phyloP scores from a whole-genome alignment of 108 stramenopile genomes.

The Mediolabrus comicus region DNA sequence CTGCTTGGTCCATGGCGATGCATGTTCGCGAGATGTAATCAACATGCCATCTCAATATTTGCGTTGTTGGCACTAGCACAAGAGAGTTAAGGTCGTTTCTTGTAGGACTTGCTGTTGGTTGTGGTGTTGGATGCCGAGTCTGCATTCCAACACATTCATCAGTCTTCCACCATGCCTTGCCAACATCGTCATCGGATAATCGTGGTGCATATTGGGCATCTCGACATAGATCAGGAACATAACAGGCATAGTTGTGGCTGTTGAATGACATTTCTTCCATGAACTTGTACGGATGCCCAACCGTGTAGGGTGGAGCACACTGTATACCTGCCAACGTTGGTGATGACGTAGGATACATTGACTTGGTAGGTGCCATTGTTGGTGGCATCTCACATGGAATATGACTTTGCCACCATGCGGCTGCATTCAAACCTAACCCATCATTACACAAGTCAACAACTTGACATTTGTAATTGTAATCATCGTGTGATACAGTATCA shows the following conservation, averaged over 20 bases:
- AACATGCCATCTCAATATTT: too few species aligned
- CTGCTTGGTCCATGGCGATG: too few species aligned
- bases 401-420: background rate
- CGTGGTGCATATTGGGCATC: conserved; percentile 5
- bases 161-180: conserved; percentile 11
- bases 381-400: background rate
- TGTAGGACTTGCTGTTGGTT: background rate
- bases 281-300: background rate
- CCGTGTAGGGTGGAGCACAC: conserved; percentile 6
- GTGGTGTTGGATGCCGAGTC: conserved; percentile 2
- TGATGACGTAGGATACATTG: background rate
- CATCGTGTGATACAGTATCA: background rate
- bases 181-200: background rate
- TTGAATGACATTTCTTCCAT: conserved; percentile 15
- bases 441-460: conserved; percentile 2
- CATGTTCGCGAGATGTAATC: too few species aligned
- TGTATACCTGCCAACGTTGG: background rate
- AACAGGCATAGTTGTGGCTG: conserved; percentile 1
- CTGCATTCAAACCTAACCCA: background rate
- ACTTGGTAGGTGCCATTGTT: too few species aligned
- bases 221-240: background rate
- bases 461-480: conserved; percentile 5
- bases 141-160: background rate
- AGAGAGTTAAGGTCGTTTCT: too few species aligned
- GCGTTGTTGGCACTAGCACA: too few species aligned